Evolutionary conservation across 257 asterid genomes (phyloP).

Genomic region (Parsonsia alboflavescens): DNA sequence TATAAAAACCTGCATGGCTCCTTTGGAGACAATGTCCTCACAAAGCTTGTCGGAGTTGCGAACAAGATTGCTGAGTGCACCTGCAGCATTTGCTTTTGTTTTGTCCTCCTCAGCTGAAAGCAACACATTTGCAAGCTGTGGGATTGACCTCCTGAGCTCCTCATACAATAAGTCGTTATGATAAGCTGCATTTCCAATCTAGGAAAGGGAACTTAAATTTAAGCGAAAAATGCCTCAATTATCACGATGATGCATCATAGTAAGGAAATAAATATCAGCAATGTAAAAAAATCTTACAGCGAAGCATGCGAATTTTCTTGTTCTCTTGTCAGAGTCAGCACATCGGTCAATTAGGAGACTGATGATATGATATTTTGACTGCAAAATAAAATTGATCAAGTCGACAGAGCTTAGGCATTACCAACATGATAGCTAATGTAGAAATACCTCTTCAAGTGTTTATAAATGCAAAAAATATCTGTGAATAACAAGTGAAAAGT

Average conservation of each 20-base stretch:
- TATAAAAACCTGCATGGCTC: slow-evolving; percentile 82
- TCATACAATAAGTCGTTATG: slow-evolving; percentile 83
- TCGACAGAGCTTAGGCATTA: neutral
- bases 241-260: neutral
- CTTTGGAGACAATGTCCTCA: slow-evolving; percentile 82
- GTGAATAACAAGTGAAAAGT: neutral
- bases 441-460: neutral
- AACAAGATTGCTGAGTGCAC: slow-evolving; percentile 95
- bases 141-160: slow-evolving; percentile 78
- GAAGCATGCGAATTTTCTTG: slow-evolving; percentile 95
- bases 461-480: neutral
- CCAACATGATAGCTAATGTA: neutral
- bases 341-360: slow-evolving; percentile 76
- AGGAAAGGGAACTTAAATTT: slow-evolving; percentile 25
- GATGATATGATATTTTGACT: slow-evolving; percentile 75
- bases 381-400: slow-evolving; percentile 13
- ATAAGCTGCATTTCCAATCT: slow-evolving; percentile 99
- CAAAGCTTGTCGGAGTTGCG: slow-evolving; percentile 93
- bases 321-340: slow-evolving; percentile 84
- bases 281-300: slow-evolving; percentile 51
- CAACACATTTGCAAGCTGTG: slow-evolving; percentile 74
- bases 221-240: slow-evolving; percentile 11
- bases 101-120: slow-evolving; percentile 88
- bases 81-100: slow-evolving; percentile 98
- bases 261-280: neutral